Evolutionary conservation across 2,329 filamentous ascomycete species (phyloP).

Genomic region (Aspergillus pseudonomiae): DNA sequence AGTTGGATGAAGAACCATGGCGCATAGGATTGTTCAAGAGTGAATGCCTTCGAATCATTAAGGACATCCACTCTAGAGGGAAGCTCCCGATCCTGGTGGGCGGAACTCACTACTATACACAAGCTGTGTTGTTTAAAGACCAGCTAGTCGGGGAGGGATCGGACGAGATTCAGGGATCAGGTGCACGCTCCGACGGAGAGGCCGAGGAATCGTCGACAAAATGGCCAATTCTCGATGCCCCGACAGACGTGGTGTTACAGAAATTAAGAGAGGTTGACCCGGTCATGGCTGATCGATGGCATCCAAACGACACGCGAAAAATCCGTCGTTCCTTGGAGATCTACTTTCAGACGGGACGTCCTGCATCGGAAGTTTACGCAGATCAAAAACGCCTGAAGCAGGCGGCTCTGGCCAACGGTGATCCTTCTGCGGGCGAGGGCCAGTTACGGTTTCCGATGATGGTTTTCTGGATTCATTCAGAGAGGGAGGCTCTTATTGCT

Average conservation of each 20-base stretch:
- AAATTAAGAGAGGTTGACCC: constrained; percentile 82
- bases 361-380: constrained; percentile 82
- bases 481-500: constrained; percentile 66
- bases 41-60: constrained; percentile 69
- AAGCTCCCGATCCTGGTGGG: constrained; percentile 89
- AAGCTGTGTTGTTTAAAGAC: constrained; percentile 82
- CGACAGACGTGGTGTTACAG: constrained; percentile 71
- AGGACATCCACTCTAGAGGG: constrained; percentile 75
- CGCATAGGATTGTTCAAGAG: constrained; percentile 75
- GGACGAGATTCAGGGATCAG: constrained; percentile 27
- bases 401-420: constrained; percentile 26
- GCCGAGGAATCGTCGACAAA: constrained; percentile 38
- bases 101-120: constrained; percentile 93
- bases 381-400: constrained; percentile 62
- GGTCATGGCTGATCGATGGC: constrained; percentile 86
- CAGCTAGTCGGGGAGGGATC: constrained; percentile 55
- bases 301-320: constrained; percentile 88
- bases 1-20: constrained; percentile 78
- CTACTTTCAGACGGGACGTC: constrained; percentile 77
- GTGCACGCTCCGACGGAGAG: constrained; percentile 23
- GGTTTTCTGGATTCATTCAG: constrained; percentile 85
- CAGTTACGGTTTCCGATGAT: constrained; percentile 61
- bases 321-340: constrained; percentile 90
- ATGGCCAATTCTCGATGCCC: constrained; percentile 71
- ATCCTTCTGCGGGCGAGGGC: constrained; percentile 21